Evolutionary conservation across 2,329 filamentous ascomycete genomes (phyloP), one percentile per base, ranked within the genome.

Genomic region (Trichothecium roseum): DNA sequence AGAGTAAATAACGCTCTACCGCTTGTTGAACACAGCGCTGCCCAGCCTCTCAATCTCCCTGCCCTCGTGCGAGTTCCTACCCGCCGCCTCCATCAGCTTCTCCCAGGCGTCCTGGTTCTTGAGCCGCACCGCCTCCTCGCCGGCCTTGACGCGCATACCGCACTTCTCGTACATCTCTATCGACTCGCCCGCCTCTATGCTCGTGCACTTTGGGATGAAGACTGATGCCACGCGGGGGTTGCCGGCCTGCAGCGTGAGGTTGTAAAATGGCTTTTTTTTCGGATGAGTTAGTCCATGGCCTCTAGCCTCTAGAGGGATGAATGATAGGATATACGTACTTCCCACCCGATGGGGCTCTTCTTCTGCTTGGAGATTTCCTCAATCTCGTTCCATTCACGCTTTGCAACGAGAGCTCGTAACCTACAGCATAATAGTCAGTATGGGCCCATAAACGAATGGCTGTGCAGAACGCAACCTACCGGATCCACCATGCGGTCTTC

Each of bases 131-230:
- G 91, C 89, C 62, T 96, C 91, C 60, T 96, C 88, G 4, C 83
- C 91, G 3, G 91, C 91, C 60, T 85, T 87, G 18, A 82, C 73
- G 30, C 86, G 68, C 78, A 94, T 75, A 14, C 89, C 89, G 56
- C 91, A 96, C 62, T 94, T 94, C 49, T 94, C 79, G 72, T 88
- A 98, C 89, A 98, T 95, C 45, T 81, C 74, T 37, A 94, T 80
- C 4, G 80, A 68, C 48, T 87, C 82, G 3, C 74, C 70, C 1
- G 73, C 66, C 30, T 78, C 71, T 32, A 93, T 55, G 37, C 69
- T 68, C 13, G 79, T 81, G 63, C 88, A 95, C 59, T 96, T 96
- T 3, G 85, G 78, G 35, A 96, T 78, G 58, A 95, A 96, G 5
- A 76, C 57, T 1, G 81, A 74, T 2, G 91, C 91, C 13, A 94